Evolutionary conservation across 1,284 basidiomycete genomes (phyloP).

Genomic region (Apiotrichum brassicae): DNA sequence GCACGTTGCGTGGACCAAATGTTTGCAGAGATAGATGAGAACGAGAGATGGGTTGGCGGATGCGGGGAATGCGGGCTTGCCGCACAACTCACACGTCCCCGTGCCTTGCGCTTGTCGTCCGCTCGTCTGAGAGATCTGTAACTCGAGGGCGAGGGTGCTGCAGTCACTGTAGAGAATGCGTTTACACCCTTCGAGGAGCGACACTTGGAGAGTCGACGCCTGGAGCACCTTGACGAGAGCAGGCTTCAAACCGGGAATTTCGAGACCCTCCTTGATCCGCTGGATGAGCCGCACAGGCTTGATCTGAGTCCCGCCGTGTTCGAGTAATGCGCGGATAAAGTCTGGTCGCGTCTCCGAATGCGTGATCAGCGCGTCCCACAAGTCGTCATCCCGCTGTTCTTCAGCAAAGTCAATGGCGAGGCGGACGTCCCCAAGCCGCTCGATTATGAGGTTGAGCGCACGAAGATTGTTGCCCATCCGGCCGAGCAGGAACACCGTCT

Average conservation of each 20-base stretch:
- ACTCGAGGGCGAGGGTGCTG: slow-evolving; percentile 59
- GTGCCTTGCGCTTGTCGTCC: slow-evolving; percentile 67
- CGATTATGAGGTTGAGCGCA: slow-evolving; percentile 90
- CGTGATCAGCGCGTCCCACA: slow-evolving; percentile 92
- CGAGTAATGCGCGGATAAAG: slow-evolving; percentile 89
- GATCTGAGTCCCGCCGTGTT: slow-evolving; percentile 94
- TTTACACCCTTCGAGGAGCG: slow-evolving; percentile 82
- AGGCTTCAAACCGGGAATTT: slow-evolving; percentile 89
- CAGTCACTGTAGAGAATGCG: slow-evolving; percentile 78
- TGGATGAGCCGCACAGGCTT: slow-evolving; percentile 90
- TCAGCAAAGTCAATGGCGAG: slow-evolving; percentile 96
- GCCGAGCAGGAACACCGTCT: slow-evolving; percentile 97
- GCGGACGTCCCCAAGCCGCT: slow-evolving; percentile 86
- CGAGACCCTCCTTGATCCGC: slow-evolving; percentile 88
- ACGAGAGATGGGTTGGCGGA: slow-evolving; percentile 8
- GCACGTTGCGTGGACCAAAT: slow-evolving; percentile 73
- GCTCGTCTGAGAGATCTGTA: slow-evolving; percentile 67
- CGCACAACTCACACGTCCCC: slow-evolving; percentile 61
- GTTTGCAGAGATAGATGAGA: slow-evolving; percentile 77
- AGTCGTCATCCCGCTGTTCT: slow-evolving; percentile 92
- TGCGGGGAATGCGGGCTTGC: slow-evolving; percentile 55
- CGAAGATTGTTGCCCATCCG: slow-evolving; percentile 96
- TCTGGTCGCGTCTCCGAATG: slow-evolving; percentile 95
- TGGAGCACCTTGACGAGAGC: slow-evolving; percentile 95
- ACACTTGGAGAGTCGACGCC: slow-evolving; percentile 84